phyloP scores from a whole-genome alignment of 1,139 yeast genomes.

The Debaryomycetaceae sp. region DNA sequence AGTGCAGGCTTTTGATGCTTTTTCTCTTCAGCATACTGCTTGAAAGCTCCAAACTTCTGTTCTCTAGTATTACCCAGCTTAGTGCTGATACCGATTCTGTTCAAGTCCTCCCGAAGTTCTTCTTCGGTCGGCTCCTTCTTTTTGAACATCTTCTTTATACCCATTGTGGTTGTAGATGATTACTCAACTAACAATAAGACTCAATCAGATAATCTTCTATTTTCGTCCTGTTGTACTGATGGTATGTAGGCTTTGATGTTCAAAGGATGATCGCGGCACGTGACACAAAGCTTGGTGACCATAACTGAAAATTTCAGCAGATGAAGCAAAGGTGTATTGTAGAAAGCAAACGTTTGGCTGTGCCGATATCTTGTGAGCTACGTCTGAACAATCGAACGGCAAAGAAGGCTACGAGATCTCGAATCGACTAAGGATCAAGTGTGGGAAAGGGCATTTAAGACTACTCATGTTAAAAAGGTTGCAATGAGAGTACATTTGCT shows the following conservation, averaged over 20 bases:
- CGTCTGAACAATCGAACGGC: too few species aligned
- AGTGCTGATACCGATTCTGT: conserved; percentile 52
- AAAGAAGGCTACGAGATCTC: too few species aligned
- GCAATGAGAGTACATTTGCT: neutral
- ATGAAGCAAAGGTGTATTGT: too few species aligned
- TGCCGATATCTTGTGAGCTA: too few species aligned
- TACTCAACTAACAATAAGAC: conserved; percentile 7
- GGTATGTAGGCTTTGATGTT: neutral
- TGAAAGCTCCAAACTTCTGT: conserved; percentile 66
- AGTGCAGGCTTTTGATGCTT: conserved; percentile 38
- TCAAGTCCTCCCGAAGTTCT: conserved; percentile 49
- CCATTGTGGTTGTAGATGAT: conserved; percentile 23
- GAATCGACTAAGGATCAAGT: too few species aligned
- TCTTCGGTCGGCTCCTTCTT: conserved; percentile 60
- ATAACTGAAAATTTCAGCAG: too few species aligned
- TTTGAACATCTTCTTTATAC: conserved; percentile 52
- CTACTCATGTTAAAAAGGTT: neutral
- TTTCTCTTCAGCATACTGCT: conserved; percentile 53
- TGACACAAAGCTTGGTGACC: too few species aligned
- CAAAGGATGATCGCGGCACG: neutral
- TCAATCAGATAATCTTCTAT: neutral
- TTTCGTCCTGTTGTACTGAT: neutral
- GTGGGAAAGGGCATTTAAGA: too few species aligned
- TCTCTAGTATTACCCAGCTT: conserved; percentile 35
- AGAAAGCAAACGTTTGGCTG: too few species aligned